Conservation (phyloP, 1,284 basidiomycete genomes). For the Wolfiporia cocos region DNA sequence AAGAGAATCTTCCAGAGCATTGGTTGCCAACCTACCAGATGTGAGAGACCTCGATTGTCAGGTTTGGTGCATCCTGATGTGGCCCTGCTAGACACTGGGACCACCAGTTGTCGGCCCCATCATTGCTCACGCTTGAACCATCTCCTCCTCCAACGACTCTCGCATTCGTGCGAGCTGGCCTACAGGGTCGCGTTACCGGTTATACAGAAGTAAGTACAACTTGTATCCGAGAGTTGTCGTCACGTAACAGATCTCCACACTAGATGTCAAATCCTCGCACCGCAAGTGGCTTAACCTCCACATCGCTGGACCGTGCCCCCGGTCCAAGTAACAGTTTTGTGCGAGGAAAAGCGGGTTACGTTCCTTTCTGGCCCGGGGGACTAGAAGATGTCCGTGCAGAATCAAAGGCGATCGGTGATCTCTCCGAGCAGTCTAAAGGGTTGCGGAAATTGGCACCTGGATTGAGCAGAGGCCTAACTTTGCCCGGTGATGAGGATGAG, state of each 20-base stretch:
- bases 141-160: constrained; percentile 76
- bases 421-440: constrained; percentile 34
- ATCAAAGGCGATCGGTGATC: constrained; percentile 27
- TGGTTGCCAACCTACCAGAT: constrained; percentile 74
- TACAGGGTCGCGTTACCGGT: constrained; percentile 76
- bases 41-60: constrained; percentile 34
- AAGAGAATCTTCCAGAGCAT: constrained; percentile 52
- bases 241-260: not conserved
- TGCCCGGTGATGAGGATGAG: constrained; percentile 50
- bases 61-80: constrained; percentile 9
- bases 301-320: constrained; percentile 80
- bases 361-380: constrained; percentile 91
- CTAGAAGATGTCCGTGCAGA: constrained; percentile 54
- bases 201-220: constrained; percentile 59
- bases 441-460: constrained; percentile 59
- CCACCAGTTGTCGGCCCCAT: constrained; percentile 49
- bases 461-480: constrained; percentile 58
- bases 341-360: constrained; percentile 86
- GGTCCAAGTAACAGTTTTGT: constrained; percentile 80
- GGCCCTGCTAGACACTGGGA: constrained; percentile 59
- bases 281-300: constrained; percentile 66
- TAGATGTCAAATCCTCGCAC: constrained; percentile 48
- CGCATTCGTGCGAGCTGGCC: constrained; percentile 70
- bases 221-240: not conserved
- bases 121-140: constrained; percentile 57